Evolutionary conservation across 225 moss, liverwort and hornwort species (phyloP), one percentile per base, ranked within the genome.

Genomic region (Takakia lepidozioides): DNA sequence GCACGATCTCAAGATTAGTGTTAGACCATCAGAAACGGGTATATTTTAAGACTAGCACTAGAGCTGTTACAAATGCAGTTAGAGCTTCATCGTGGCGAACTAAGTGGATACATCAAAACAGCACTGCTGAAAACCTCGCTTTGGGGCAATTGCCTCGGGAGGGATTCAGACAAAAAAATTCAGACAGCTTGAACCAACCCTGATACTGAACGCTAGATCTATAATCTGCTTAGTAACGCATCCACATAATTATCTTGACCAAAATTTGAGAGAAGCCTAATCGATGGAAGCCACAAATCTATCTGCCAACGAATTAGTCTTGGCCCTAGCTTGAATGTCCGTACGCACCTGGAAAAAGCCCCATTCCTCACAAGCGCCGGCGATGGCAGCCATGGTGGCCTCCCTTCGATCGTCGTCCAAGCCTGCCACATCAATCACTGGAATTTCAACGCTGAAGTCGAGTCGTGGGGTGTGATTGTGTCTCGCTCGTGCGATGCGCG

Each of bases 341-440:
- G n/a, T n/a, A 29, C 49, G 29, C 49, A 51, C 75, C 66, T 75
- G 75, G 37, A 75, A 75, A 38, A 70, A 75, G 62, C 75, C 75
- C 75, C 75, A 75, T 47, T 75, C 51, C 39, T 62, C 57, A 55
- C 70, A 75, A 46, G 70, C 75, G 52, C 70, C 70, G 55, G 58
- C 66, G 46, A 75, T 62, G 58, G 75, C 75, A 8, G 75, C 70
- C 62, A 75, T 55, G 55, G 70, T 75, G 55, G 69, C 69, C 43
- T 65, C 61, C 8, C 75, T 58, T 41, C 75, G 57, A 43, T 35
- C 66, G 47, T 75, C 75, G 10, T 27, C 38, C 66, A 75, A 66
- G 29, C 75, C 75, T 45, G 61, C 62, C 3, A 75, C 7, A 62
- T 75, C 75, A 16, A 75, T 75, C 43, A 66, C 70, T 37, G 75